These are phyloP conservation scores for Populus hybrid DNA, from an alignment of 441 rosid genomes.

Conservation along the genomic window DNA sequence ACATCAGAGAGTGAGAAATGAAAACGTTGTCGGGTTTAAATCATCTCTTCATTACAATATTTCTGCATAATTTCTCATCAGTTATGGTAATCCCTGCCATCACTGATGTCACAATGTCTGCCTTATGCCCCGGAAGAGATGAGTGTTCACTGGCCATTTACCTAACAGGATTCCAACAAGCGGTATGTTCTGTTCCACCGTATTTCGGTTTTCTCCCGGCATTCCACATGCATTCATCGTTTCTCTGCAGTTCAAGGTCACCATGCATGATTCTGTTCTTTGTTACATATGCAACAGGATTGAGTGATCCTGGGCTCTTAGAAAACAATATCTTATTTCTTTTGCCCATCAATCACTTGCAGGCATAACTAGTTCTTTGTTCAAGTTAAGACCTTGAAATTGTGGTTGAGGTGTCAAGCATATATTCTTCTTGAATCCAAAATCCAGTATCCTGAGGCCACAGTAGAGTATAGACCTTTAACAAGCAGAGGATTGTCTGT, in stretches of 20 bases:
- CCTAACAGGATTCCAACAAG: constrained; percentile 46
- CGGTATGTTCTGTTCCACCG: constrained; percentile 18
- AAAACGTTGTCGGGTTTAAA: constrained; percentile 21
- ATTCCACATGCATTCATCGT: not conserved
- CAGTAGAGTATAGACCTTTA: not conserved
- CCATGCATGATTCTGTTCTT: not conserved
- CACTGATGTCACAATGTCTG: constrained; percentile 47
- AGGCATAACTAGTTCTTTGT: not conserved
- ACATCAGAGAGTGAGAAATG: constrained; percentile 8
- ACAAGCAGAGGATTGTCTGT: not conserved
- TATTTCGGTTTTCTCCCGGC: not conserved
- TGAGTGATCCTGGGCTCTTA: no score
- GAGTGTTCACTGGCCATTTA: constrained; percentile 48
- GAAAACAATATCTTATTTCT: not conserved
- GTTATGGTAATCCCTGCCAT: constrained; percentile 46
- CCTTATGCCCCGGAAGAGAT: constrained; percentile 40
- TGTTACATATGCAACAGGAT: not conserved
- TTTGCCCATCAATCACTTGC: not conserved
- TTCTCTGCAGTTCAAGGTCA: not conserved
- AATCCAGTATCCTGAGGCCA: not conserved
- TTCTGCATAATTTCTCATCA: constrained; percentile 31
- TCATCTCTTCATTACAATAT: constrained; percentile 40
- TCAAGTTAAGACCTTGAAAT: not conserved
- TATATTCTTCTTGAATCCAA: not conserved
- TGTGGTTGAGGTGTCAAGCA: not conserved